phyloP scores from a whole-genome alignment of 495 filamentous ascomycete genomes.

The Talaromyces borbonicus region DNA sequence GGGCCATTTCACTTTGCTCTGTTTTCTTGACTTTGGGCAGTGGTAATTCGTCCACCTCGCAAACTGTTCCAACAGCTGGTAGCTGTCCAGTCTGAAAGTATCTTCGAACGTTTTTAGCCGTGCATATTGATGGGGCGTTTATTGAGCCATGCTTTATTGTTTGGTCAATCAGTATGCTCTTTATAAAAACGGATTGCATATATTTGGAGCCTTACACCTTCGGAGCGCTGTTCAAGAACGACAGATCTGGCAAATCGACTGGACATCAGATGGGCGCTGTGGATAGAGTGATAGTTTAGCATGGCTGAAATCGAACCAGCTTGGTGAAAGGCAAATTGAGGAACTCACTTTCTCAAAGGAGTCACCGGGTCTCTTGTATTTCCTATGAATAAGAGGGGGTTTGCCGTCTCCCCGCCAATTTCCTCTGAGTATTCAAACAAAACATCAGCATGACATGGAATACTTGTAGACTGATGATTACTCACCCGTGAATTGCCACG shows the following conservation, averaged over 20 bases:
- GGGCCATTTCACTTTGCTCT: no score
- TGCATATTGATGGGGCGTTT: conserved; percentile 25
- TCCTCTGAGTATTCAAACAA: neutral
- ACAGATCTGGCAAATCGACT: conserved; percentile 30
- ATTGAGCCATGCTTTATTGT: neutral
- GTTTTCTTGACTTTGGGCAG: no score
- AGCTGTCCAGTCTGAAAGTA: conserved; percentile 30
- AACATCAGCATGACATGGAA: neutral
- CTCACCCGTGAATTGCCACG: neutral
- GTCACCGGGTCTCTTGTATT: conserved; percentile 35
- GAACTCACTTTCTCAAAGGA: conserved; percentile 17
- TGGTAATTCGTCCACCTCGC: conserved; percentile 11
- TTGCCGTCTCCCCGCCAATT: conserved; percentile 25
- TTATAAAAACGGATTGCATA: conserved; percentile 8
- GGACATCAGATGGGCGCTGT: conserved; percentile 31
- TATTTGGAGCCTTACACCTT: conserved; percentile 28
- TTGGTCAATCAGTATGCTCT: neutral
- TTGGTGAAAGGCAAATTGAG: neutral
- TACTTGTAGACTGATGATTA: neutral
- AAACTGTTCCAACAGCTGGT: conserved; percentile 22
- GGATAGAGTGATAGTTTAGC: neutral
- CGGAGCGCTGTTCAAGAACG: conserved; percentile 29
- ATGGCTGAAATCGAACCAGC: no score
- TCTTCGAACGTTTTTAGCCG: conserved; percentile 17
- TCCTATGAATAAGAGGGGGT: conserved; percentile 33